Base-by-base conservation (phyloP, 2,329 filamentous ascomycete genomes). In the Pezicula neosporulosa region DNA sequence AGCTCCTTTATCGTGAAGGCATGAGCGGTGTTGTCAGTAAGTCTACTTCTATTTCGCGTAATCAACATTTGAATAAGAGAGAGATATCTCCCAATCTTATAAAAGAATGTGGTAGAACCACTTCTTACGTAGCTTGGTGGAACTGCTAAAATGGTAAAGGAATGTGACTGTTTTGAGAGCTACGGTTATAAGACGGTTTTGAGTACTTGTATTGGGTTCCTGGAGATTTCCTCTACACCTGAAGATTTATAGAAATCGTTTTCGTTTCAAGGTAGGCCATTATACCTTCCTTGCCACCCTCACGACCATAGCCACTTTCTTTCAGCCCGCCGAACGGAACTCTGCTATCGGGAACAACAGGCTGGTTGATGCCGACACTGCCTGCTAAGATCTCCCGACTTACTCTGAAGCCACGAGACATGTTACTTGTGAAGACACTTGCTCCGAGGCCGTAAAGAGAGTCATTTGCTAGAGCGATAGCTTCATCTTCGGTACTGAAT, bases 401-500 rank as follows among this genome's bases (percentile, higher is more conserved):
- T 16, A 79, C 61, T 16, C 68, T 64, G 44, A 78, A 51, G 1
- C 69, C 76, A 10, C 67, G 67, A 47, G 68, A 66, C 35, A 85
- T 66, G 59, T 81, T 76, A 60, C 75, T 68, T 0, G 81, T 85
- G 61, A 82, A 86, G 4, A 86, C 73, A 0, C 81, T 73, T 1
- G 75, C 74, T 2, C 74, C 72, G 4, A 87, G 74, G 7, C 83
- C 83, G 59, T 84, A 86, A 28, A 82, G 78, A 0, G 81, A 83
- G 54, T 85, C 81, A 56, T 86, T 86, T 3, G 82, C 81, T 24
- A 84, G 66, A 36, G 71, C 68, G 10, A 86, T 63, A 0, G 80
- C 83, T 47, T 84, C 77, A 9, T 83, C 80, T 6, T 79, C 76
- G 15, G 61, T 60, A 1, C 77, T 71, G 24, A 85, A 74, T 2